These are phyloP conservation scores for Morella rubra DNA, from an alignment of 306 rosid genomes.

Conservation along the genomic window DNA sequence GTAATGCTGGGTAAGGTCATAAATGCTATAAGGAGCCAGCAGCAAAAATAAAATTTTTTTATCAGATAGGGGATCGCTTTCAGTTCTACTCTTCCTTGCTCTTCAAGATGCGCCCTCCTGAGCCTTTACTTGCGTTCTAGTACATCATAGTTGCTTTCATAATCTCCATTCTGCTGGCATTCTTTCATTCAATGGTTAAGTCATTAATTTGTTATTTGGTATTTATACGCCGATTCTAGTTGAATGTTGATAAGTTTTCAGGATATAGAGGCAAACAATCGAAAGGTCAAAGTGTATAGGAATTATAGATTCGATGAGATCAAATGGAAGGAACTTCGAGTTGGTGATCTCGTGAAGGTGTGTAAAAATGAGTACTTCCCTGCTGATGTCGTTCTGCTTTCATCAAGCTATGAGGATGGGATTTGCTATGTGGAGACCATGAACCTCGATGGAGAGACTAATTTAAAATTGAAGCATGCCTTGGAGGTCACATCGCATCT, in stretches of 20 bases:
- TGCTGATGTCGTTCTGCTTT: slow-evolving; percentile 77
- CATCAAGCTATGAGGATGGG: slow-evolving; percentile 71
- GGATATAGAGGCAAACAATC: slow-evolving; percentile 82
- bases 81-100: not conserved
- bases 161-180: not conserved
- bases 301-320: slow-evolving; percentile 52
- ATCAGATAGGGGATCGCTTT: not conserved
- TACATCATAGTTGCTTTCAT: not conserved
- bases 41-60: not conserved
- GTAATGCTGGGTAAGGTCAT: slow-evolving; percentile 10
- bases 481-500: slow-evolving; percentile 50
- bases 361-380: slow-evolving; percentile 76
- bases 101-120: not conserved
- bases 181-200: not conserved
- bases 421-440: slow-evolving; percentile 84
- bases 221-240: not conserved
- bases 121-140: not conserved
- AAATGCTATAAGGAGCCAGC: not conserved
- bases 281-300: slow-evolving; percentile 48
- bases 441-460: slow-evolving; percentile 95
- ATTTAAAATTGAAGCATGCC: slow-evolving; percentile 75
- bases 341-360: slow-evolving; percentile 81
- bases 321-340: slow-evolving; percentile 79
- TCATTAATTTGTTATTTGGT: not conserved
- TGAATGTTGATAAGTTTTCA: slow-evolving; percentile 43